Conservation (phyloP, 176 grass and related monocot genomes). For the Carex pumila region DNA sequence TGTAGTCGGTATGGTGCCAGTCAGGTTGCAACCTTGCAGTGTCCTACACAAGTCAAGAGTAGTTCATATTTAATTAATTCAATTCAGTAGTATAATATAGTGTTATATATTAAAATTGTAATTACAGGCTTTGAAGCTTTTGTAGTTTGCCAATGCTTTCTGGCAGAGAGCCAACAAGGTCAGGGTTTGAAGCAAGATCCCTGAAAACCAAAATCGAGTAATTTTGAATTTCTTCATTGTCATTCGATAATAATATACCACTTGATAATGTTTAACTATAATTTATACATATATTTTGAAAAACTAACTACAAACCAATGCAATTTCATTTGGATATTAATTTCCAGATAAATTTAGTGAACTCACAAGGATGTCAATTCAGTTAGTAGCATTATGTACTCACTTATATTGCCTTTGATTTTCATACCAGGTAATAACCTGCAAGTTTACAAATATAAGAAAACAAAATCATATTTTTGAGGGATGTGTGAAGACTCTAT, state of each 20-base stretch:
- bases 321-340: not conserved
- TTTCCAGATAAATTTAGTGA: conserved; percentile 16
- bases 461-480: not conserved
- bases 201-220: conserved; percentile 42
- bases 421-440: conserved; percentile 58
- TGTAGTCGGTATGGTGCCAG: conserved; percentile 45
- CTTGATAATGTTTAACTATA: too few relatives aligned
- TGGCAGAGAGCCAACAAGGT: conserved; percentile 49
- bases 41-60: conserved; percentile 30
- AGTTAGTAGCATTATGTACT: conserved; percentile 43
- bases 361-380: conserved; percentile 69
- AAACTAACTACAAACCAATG: not conserved
- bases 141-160: conserved; percentile 68
- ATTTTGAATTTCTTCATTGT: not conserved
- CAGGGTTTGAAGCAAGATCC: conserved; percentile 63
- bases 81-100: not conserved
- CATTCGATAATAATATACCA: too few relatives aligned
- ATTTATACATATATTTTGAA: not conserved
- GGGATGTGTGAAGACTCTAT: not conserved
- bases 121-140: conserved; percentile 71
- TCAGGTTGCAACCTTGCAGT: conserved; percentile 72
- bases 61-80: not conserved
- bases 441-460: conserved; percentile 9
- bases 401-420: conserved; percentile 55
- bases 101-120: conserved; percentile 16